phyloP scores from a whole-genome alignment of 1,284 basidiomycete genomes.

The Trametes pubescens region DNA sequence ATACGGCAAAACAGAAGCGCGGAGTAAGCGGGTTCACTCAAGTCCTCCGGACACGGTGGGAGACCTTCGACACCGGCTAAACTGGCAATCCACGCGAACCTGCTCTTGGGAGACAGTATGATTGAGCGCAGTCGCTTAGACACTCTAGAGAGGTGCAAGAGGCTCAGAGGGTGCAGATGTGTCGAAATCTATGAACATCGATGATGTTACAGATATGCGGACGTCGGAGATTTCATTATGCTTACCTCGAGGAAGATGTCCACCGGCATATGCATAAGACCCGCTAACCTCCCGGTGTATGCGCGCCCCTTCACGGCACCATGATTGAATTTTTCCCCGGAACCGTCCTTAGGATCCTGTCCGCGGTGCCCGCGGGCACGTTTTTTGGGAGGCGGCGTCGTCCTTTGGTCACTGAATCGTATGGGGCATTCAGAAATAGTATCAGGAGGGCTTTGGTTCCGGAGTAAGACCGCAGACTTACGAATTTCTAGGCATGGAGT shows the following conservation, averaged over 20 bases:
- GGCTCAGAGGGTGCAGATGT: neutral
- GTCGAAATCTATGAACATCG: neutral
- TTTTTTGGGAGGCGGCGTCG: neutral
- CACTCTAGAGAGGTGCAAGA: neutral
- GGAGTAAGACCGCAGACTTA: too few species aligned
- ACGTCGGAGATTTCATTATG: neutral
- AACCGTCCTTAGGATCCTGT: too few species aligned
- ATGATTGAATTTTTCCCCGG: neutral
- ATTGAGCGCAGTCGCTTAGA: slow-evolving; percentile 4
- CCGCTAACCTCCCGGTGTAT: neutral
- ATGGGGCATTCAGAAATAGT: too few species aligned
- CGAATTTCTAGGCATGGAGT: too few species aligned
- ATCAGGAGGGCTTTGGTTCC: too few species aligned
- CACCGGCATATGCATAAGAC: slow-evolving; percentile 6
- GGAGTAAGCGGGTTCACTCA: slow-evolving; percentile 35
- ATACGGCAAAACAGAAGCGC: slow-evolving; percentile 33
- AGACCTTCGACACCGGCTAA: slow-evolving; percentile 13
- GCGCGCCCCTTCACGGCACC: neutral
- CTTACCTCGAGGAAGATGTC: slow-evolving; percentile 15
- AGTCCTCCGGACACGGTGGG: slow-evolving; percentile 34
- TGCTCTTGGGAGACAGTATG: slow-evolving; percentile 26
- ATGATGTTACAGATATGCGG: too few species aligned
- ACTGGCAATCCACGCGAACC: slow-evolving; percentile 26
- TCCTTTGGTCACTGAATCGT: neutral
- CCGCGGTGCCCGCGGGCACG: neutral